Base-by-base conservation (phyloP, 176 grass and related monocot genomes). In the Thalia dealbata region DNA sequence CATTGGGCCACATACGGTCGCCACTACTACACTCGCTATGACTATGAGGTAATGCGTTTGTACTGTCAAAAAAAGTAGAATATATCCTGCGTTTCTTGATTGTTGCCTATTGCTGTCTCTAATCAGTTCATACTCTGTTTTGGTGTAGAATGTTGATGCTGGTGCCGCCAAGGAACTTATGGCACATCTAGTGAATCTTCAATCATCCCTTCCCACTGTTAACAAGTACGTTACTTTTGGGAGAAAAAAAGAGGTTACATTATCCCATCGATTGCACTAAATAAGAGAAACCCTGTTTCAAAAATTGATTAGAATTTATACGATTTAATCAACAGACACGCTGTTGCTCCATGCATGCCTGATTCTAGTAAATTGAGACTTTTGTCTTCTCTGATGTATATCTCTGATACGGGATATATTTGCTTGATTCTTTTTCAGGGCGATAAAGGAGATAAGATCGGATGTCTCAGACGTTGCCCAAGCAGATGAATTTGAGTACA, bases 21-120 rank as follows among this genome's bases (percentile, higher is more conserved):
- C 23, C 95, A 99, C 64, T 99, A 99, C 80, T 99, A 99, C 58
- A 99, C 90, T 81, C 95, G 90, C 64, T 99, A 99, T 44, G 95
- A 99, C 71, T 99, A 95, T 50, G 95, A 99, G 85, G 95, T 99
- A 87, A 87, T 41, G 77, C 44, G 3, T 78, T 23, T 56, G 50
- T 43, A 76, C 51, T 19, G 65, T 46, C 7, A 50, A 12, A 52
- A 46, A 32, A 14, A 14, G 50, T 81, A 64, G 42, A 81, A 58
- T 59, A 32, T 65, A n/a, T n/a, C n/a, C n/a, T n/a, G 4, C 32
- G 32, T 38, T 38, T 38, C 32, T 56, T 41, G 56, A 21, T 30
- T 66, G 6, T 38, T 77, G 56, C 32, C 69, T 45, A 42, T 76
- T 46, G 32, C 32, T 38, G 32, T 67, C 66, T 26, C 29, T 83